Evolutionary conservation across 352 stramenopile genomes (phyloP).

Genomic region (Peronospora destructor): DNA sequence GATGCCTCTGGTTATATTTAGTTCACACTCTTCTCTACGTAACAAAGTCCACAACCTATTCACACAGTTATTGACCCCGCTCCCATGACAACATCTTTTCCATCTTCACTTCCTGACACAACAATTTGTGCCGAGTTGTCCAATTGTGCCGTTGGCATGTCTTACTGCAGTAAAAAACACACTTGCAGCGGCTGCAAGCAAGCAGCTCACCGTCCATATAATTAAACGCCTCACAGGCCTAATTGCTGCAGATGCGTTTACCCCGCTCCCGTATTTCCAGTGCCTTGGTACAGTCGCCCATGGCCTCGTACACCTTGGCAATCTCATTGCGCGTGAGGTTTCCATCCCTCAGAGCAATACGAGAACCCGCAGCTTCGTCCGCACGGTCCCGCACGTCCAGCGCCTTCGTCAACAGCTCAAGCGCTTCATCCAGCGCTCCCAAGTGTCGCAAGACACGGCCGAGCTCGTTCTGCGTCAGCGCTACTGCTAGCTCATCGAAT

Average conservation of each 20-base stretch:
- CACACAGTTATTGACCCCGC: no score
- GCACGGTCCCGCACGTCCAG: slow-evolving; percentile 38
- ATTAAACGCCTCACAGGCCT: slow-evolving; percentile 40
- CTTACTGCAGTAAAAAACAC: slow-evolving; percentile 66
- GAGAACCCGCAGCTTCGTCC: slow-evolving; percentile 28
- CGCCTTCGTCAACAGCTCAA: slow-evolving; percentile 38
- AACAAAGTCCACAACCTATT: no score
- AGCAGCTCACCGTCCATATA: slow-evolving; percentile 36
- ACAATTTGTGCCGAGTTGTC: slow-evolving; percentile 47
- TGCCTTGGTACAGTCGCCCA: slow-evolving; percentile 43
- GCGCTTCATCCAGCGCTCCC: slow-evolving; percentile 42
- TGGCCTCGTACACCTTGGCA: slow-evolving; percentile 60
- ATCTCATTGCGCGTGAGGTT: slow-evolving; percentile 68
- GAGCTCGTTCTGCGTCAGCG: slow-evolving; percentile 50
- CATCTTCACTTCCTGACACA: slow-evolving; percentile 26
- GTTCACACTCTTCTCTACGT: no score
- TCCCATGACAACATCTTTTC: no score
- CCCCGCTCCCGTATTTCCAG: slow-evolving; percentile 32
- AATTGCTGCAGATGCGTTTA: slow-evolving; percentile 51
- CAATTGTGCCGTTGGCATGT: slow-evolving; percentile 58
- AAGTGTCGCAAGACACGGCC: slow-evolving; percentile 43
- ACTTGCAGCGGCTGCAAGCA: slow-evolving; percentile 53
- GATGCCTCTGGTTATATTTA: no score
- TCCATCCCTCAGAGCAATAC: slow-evolving; percentile 43
- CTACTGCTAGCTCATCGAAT: slow-evolving; percentile 55